Evolutionary conservation across 352 stramenopile species (phyloP), one percentile per base, ranked within the genome.

Genomic region (Globisporangium paddicum): DNA sequence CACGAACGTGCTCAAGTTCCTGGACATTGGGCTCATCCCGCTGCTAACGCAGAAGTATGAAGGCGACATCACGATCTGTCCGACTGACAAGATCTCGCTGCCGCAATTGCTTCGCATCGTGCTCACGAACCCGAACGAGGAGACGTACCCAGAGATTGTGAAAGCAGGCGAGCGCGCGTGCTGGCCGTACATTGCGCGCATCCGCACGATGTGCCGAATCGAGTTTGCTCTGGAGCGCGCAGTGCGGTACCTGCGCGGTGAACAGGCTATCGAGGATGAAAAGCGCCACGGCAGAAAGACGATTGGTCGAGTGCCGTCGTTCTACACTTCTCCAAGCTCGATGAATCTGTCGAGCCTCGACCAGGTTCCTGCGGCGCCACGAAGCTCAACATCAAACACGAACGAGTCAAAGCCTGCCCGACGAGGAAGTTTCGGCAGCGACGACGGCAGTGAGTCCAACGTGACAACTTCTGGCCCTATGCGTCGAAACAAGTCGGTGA

Each of bases 41-140:
- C 40, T 95, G 40, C 69, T 95, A 44, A 95, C 86, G 13, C 80
- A 95, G 72, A 97, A 98, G 65, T 99, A 99, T 67, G 95, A 98
- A 80, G 97, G 97, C 16, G 97, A 99, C 73, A 97, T 99, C 48
- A 99, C 96, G 10, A 93, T 99, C 45, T 97, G 96, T 47, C 96
- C 96, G 60, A 89, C 89, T 3, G 86, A 93, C 50, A 84, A 98
- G 71, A 82, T 98, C 45, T 80, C 83, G 14, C 63, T 98, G 8
- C 72, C 82, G 13, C 85, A 77, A 16, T 84, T 93, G 48, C 71
- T 95, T 38, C 70, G 70, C 21, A 96, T 84, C 47, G 75, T 93
- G 40, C 69, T 98, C 32, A 72, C 58, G 21, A 97, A 98, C 48
- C 89, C 92, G 19, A 87, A 72, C 16, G 67, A 53, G 13, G 72